Conservation (phyloP, 768 basidiomycete species). For the Roridomyces roridus region DNA sequence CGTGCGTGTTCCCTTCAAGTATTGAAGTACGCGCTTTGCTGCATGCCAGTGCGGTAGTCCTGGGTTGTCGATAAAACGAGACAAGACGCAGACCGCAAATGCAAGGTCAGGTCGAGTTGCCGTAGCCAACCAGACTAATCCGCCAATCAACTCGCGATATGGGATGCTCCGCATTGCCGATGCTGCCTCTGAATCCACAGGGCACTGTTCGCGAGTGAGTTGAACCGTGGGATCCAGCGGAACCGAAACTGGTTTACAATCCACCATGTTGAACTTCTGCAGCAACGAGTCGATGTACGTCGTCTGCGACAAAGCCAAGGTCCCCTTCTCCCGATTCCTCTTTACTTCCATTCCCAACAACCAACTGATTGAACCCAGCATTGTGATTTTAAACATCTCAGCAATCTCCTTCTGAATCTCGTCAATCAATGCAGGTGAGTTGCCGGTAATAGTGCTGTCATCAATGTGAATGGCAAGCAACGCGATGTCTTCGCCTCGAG, state of each 20-base stretch:
- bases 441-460: constrained; percentile 36
- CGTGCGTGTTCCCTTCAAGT: no score
- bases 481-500: constrained; percentile 2
- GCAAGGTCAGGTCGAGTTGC: neutral
- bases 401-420: no score
- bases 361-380: constrained; percentile 32
- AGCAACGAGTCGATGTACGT: constrained; percentile 35
- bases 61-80: neutral
- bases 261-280: constrained; percentile 22
- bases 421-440: no score
- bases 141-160: no score
- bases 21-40: no score
- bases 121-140: constrained; percentile 2
- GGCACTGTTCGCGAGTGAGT: constrained; percentile 5
- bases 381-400: no score
- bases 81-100: neutral
- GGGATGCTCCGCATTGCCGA: no score
- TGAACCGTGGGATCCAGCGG: constrained; percentile 9
- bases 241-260: no score
- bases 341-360: no score
- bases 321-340: no score
- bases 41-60: neutral
- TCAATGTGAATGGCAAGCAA: constrained; percentile 37
- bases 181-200: neutral
- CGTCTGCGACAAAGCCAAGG: constrained; percentile 35